Evolutionary conservation across 495 filamentous ascomycete genomes (phyloP).

Genomic region (Hypoxylon cercidicola): DNA sequence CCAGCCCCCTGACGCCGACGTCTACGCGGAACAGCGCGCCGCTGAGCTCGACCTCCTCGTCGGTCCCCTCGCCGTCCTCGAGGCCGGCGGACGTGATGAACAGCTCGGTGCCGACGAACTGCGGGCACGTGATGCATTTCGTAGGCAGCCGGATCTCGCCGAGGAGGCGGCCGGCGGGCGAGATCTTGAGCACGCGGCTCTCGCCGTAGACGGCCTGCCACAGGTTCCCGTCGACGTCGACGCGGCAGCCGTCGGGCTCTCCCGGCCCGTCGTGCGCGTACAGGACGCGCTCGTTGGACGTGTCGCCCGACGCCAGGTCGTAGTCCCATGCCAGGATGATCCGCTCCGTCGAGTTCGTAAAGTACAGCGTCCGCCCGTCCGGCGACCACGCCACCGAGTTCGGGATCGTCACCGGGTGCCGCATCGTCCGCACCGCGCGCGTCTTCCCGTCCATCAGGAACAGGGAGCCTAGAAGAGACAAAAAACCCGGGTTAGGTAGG

Average conservation of each 20-base stretch:
- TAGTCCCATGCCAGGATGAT: conserved; percentile 82
- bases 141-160: conserved; percentile 75
- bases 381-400: conserved; percentile 82
- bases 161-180: conserved; percentile 69
- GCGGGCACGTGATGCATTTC: conserved; percentile 73
- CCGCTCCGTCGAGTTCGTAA: conserved; percentile 79
- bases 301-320: conserved; percentile 66
- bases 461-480: conserved; percentile 48
- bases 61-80: conserved; percentile 65
- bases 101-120: conserved; percentile 78
- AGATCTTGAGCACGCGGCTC: conserved; percentile 72
- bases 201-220: conserved; percentile 85
- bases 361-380: conserved; percentile 81
- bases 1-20: conserved; percentile 70
- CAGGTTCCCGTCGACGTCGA: conserved; percentile 76
- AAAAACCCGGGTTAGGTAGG: too few species aligned
- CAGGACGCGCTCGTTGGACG: conserved; percentile 75
- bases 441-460: conserved; percentile 47
- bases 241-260: conserved; percentile 78
- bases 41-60: conserved; percentile 68
- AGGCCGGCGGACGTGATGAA: conserved; percentile 76
- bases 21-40: conserved; percentile 75
- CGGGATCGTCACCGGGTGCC: conserved; percentile 73
- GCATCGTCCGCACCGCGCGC: conserved; percentile 34
- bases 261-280: conserved; percentile 69